Conservation (phyloP, 2,329 filamentous ascomycete genomes). For the Diplocarpon mali region DNA sequence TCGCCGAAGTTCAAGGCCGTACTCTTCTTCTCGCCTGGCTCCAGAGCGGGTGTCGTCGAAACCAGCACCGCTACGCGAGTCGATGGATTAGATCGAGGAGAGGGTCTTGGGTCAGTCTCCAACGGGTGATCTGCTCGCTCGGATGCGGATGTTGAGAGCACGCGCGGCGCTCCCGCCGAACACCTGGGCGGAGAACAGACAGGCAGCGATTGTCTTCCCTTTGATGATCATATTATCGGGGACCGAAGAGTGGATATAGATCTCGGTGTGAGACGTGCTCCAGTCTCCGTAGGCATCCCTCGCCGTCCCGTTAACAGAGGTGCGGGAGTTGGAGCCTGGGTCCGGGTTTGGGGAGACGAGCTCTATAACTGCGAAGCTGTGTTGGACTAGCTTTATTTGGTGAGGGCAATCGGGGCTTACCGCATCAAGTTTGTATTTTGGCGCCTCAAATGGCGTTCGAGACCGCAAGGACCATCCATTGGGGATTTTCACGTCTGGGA, state of each 20-base stretch:
- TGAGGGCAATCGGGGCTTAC: constrained; percentile 21
- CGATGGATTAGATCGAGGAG: too few relatives aligned
- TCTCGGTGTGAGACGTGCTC: too few relatives aligned
- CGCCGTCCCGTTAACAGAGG: constrained; percentile 40
- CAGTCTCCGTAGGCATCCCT: constrained; percentile 36
- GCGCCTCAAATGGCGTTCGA: constrained; percentile 46
- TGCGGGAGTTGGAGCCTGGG: constrained; percentile 41
- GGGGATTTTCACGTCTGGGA: constrained; percentile 35
- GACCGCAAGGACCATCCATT: constrained; percentile 46
- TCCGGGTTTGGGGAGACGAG: constrained; percentile 48
- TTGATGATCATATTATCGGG: constrained; percentile 41
- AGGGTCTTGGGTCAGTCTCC: constrained; percentile 20
- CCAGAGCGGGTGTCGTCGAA: too few relatives aligned
- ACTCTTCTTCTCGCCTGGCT: too few relatives aligned
- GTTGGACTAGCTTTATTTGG: background rate
- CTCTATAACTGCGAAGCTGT: constrained; percentile 43
- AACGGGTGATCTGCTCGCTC: constrained; percentile 35
- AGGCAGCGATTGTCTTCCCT: constrained; percentile 35
- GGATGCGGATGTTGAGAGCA: constrained; percentile 35
- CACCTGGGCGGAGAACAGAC: constrained; percentile 38
- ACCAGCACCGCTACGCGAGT: too few relatives aligned
- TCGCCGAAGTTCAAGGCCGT: too few relatives aligned
- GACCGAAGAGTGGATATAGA: constrained; percentile 25
- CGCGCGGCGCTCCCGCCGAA: constrained; percentile 37
- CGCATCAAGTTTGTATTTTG: constrained; percentile 55